Base-by-base conservation (phyloP, 495 filamentous ascomycete genomes). In the Talaromyces thailandensis region DNA sequence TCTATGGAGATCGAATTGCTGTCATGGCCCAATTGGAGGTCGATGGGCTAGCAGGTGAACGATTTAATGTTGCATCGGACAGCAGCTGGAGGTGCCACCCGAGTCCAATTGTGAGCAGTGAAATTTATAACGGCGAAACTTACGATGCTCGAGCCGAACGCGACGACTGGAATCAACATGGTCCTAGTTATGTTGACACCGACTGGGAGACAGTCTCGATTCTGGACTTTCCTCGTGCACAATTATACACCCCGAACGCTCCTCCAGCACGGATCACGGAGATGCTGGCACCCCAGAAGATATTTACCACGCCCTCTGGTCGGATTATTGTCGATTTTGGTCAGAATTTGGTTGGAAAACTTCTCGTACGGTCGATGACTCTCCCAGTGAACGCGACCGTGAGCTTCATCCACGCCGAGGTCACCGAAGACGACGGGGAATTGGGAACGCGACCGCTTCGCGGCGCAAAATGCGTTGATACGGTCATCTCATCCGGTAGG, bases 41-140 rank as follows among this genome's bases (percentile, higher is more conserved):
- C 53, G 64, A 65, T 8, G 64, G 68, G 26, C 68, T 67, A 16
- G 21, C 28, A 4, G 64, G 63, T 12, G 65, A 65, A 12, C 60
- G 65, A 9, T 56, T 72, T 52, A 68, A 64, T 3, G 58, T 81
- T 21, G 61, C 56, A 5, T 76, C 79, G 6, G 79, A 84, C 62
- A 45, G 64, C 0, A 75, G 67, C 0, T 85, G 82, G 83, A 68
- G 68, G 12, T 69, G 69, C 16, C 65, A 66, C 14, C 62, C 58
- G 3, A 75, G 79, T 6, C 69, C 80, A 2, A 73, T 81, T 14
- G 62, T 80, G 1, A 68, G 68, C 11, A 76, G 75, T 23, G 81
- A 83, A 57, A 70, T 85, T 21, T 84, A 85, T 57, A 73, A 84
- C 64, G 82, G 82, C 12, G 82, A 84, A 63, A 43, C 70, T 0